Evolutionary conservation across 108 stramenopile species (phyloP), one percentile per base, ranked within the genome.

Genomic region (Nannochloropsis granulata): DNA sequence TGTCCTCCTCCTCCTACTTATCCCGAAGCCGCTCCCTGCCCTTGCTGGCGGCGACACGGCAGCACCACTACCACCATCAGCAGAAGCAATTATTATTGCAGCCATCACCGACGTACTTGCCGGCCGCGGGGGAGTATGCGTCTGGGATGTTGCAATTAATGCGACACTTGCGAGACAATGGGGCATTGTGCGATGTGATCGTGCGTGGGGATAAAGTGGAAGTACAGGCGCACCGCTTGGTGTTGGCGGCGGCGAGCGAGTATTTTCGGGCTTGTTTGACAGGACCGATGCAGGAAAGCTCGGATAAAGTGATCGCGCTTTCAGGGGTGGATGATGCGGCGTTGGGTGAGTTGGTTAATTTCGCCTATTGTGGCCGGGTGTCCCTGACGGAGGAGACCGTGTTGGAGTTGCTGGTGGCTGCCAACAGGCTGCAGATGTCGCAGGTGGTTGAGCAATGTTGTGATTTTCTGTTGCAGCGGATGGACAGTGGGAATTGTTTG

Each of bases 271-370:
- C 82, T 13, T 83, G 82, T 25, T 44, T 83, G 13, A 44, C 44
- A 12, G 45, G 56, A 14, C 24, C 82, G n/a, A 83, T 83, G 82
- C 45, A 83, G 71, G 82, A 83, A 19, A 83, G 82, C 82, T 45
- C 82, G 23, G 42, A 83, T 13, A 24, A 25, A 23, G 42, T 83
- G 13, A 24, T 83, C 13, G 44, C 21, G 43, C 82, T 83, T 24
- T 24, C 34, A 9, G 23, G 45, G 23, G 12, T 71, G n/a, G 82
- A 83, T 14, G 82, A 43, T 23, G 82, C 3, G 45, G 24, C 56
- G 21, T 44, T 83, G 45, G 23, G 23, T 21, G 25, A 25, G 23
- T 23, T 83, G 23, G 12, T 78, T 13, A 25, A 45, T 23, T 78
- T 23, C 23, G 23, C 23, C 23, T 83, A 83, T 8, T 24, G 34